phyloP scores from a whole-genome alignment of 1,284 basidiomycete genomes.

The Hemileia vastatrix region DNA sequence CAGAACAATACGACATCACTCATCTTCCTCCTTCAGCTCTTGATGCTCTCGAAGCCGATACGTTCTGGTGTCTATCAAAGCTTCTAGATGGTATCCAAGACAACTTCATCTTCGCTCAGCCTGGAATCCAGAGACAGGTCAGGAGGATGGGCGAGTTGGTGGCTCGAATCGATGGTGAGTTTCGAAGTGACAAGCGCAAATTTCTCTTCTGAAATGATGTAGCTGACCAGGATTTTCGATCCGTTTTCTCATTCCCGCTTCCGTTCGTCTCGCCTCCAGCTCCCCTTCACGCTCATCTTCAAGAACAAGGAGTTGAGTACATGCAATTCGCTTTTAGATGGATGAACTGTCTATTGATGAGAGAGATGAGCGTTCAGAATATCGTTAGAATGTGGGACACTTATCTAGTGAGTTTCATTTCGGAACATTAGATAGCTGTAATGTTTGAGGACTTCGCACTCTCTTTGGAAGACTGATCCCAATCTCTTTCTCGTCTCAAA shows the following conservation, averaged over 20 bases:
- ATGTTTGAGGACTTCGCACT: not conserved
- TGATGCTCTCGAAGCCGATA: conserved; percentile 41
- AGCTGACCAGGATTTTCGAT: not conserved
- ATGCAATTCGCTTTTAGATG: conserved; percentile 44
- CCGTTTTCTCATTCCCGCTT: not conserved
- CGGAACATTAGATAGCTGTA: not conserved
- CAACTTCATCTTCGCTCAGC: conserved; percentile 43
- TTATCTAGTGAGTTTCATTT: conserved; percentile 33
- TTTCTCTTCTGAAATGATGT: not conserved
- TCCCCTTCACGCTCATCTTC: conserved; percentile 38
- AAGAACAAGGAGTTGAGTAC: conserved; percentile 41
- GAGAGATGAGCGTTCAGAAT: conserved; percentile 43
- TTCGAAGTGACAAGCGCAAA: not conserved
- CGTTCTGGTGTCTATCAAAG: conserved; percentile 42
- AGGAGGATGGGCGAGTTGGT: conserved; percentile 37
- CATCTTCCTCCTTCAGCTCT: conserved; percentile 33
- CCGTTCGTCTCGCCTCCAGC: conserved; percentile 21
- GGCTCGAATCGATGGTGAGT: conserved; percentile 37
- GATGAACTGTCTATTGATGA: conserved; percentile 45
- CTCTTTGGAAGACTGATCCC: too few relatives aligned
- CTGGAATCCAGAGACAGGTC: conserved; percentile 41
- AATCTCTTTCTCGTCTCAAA: not conserved
- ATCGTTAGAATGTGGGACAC: conserved; percentile 45
- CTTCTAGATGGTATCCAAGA: conserved; percentile 43
- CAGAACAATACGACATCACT: conserved; percentile 36